A percentile compares a stretch with the other conserved stretches of the same genome.
Conservation (phyloP, 305 asterid species). For the Fraxinus xanthoxyloides region DNA sequence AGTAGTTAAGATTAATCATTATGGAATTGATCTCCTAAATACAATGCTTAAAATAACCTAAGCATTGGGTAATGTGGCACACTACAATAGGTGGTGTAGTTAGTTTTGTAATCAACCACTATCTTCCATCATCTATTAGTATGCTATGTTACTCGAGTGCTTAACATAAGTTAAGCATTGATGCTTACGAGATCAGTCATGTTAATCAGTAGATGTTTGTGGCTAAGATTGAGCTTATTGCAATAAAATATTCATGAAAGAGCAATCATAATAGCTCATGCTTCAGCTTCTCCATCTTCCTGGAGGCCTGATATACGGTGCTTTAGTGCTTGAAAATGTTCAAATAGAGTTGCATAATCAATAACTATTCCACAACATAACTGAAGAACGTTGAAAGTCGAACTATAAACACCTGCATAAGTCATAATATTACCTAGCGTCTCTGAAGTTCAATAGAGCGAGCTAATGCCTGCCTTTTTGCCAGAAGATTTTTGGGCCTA, state of each 20-base stretch:
- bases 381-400: neutral
- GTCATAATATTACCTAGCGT: constrained; percentile 36
- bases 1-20: neutral
- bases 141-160: too few species aligned
- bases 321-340: constrained; percentile 35
- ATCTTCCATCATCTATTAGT: too few species aligned
- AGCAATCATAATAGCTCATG: constrained; percentile 32
- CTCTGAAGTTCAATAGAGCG: constrained; percentile 50
- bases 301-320: constrained; percentile 37
- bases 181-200: too few species aligned
- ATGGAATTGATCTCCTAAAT: too few species aligned
- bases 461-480: constrained; percentile 43
- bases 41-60: too few species aligned
- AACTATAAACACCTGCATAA: neutral
- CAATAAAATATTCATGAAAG: neutral
- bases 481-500: constrained; percentile 42
- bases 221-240: neutral
- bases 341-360: neutral
- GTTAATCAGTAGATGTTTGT: neutral
- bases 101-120: too few species aligned
- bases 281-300: constrained; percentile 41
- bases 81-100: too few species aligned
- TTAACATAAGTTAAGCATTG: too few species aligned
- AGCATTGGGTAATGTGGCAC: too few species aligned
- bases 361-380: neutral